Evolutionary conservation across 2,329 filamentous ascomycete genomes (phyloP).

Genomic region (Xenoacremonium recifei): DNA sequence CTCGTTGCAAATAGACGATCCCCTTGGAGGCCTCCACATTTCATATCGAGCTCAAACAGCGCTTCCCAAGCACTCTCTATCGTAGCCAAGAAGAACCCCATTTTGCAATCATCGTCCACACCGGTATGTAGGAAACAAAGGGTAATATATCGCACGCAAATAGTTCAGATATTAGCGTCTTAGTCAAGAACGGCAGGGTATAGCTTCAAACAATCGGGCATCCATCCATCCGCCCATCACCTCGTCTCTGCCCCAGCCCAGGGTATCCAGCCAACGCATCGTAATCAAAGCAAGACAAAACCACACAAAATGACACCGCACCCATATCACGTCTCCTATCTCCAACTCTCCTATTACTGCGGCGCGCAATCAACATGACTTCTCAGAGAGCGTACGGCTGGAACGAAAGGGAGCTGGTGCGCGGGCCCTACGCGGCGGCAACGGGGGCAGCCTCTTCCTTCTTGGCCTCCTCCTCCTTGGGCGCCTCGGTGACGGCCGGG

Average conservation of each 20-base stretch:
- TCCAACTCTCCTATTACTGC: no score
- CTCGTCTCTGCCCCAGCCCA: conserved; percentile 21
- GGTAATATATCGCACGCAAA: no score
- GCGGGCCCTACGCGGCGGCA: conserved; percentile 20
- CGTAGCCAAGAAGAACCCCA: no score
- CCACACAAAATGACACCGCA: conserved; percentile 1
- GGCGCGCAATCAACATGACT: conserved; percentile 3
- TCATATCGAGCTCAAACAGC: no score
- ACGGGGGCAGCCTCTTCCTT: conserved; percentile 21
- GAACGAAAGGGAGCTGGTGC: conserved; percentile 15
- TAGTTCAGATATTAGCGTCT: no score
- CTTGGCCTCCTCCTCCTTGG: conserved; percentile 27
- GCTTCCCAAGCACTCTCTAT: no score
- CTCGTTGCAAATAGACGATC: no score
- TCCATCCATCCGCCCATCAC: no score
- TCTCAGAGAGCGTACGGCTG: conserved; percentile 1
- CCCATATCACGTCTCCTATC: conserved; percentile 3
- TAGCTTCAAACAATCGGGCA: conserved; percentile 30
- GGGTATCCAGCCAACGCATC: conserved; percentile 33
- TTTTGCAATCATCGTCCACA: no score
- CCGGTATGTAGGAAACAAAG: no score
- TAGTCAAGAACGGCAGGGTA: conserved; percentile 29
- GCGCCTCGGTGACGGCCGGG: conserved; percentile 20
- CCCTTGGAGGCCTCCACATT: no score
- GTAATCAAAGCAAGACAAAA: conserved; percentile 14